These are phyloP conservation scores for Elsinoe australis DNA, from an alignment of 2,329 filamentous ascomycete genomes.

Conservation along the genomic window DNA sequence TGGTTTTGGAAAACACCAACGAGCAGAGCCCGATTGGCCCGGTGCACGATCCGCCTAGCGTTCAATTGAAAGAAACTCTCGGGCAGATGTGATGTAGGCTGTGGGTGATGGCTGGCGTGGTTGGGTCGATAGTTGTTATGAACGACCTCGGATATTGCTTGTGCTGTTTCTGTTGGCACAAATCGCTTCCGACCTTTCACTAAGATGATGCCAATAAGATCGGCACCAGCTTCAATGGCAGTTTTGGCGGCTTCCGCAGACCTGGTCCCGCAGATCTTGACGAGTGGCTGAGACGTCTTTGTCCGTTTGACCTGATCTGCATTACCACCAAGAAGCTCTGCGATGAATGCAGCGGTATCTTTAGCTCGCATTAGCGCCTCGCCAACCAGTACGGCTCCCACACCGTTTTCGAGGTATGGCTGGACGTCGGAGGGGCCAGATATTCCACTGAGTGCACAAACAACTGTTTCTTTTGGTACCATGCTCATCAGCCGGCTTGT, in stretches of 20 bases:
- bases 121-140: slow-evolving; percentile 45
- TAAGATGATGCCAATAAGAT: slow-evolving; percentile 87
- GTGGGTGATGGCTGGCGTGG: neutral
- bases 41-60: slow-evolving; percentile 21
- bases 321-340: slow-evolving; percentile 63
- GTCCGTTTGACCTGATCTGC: slow-evolving; percentile 25
- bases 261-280: slow-evolving; percentile 93
- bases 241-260: slow-evolving; percentile 69
- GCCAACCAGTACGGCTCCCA: slow-evolving; percentile 87
- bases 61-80: slow-evolving; percentile 58
- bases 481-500: slow-evolving; percentile 81
- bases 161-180: slow-evolving; percentile 68
- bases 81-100: slow-evolving; percentile 8
- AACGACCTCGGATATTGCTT: slow-evolving; percentile 71
- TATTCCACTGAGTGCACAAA: slow-evolving; percentile 92
- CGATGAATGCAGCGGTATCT: slow-evolving; percentile 75
- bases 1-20: slow-evolving; percentile 95
- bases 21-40: slow-evolving; percentile 53
- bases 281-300: slow-evolving; percentile 49
- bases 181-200: slow-evolving; percentile 73
- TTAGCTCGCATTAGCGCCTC: slow-evolving; percentile 91
- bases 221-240: slow-evolving; percentile 79
- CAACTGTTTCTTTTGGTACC: slow-evolving; percentile 75
- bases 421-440: slow-evolving; percentile 80
- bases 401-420: slow-evolving; percentile 78